Evolutionary conservation across 495 filamentous ascomycete genomes (phyloP).

Genomic region (Lentithecium fluviatile): DNA sequence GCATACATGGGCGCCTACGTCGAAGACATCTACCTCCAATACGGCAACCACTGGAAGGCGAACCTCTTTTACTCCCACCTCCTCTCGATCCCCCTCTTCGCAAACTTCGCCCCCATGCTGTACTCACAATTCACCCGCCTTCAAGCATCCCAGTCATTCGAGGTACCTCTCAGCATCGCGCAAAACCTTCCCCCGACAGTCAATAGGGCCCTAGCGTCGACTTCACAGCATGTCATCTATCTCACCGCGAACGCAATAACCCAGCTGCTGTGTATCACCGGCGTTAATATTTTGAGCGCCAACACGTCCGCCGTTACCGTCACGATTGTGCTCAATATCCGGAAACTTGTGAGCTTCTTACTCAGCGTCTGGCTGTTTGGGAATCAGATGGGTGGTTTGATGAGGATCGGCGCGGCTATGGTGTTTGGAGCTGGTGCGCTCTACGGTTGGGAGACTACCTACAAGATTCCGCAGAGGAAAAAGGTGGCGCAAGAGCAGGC

Average conservation of each 20-base stretch:
- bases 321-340: constrained; percentile 90
- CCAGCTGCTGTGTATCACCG: constrained; percentile 91
- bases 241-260: constrained; percentile 70
- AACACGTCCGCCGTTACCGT: constrained; percentile 88
- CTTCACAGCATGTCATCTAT: constrained; percentile 30
- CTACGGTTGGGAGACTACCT: constrained; percentile 72
- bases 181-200: constrained; percentile 7
- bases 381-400: constrained; percentile 70
- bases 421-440: constrained; percentile 86
- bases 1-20: constrained; percentile 95
- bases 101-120: constrained; percentile 51
- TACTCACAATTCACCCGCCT: constrained; percentile 51
- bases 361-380: constrained; percentile 93
- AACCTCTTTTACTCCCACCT: constrained; percentile 92
- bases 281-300: constrained; percentile 85
- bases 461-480: constrained; percentile 33
- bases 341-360: constrained; percentile 88
- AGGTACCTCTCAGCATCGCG: constrained; percentile 16
- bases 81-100: constrained; percentile 69
- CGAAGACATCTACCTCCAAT: constrained; percentile 78
- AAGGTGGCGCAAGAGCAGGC: constrained; percentile 8
- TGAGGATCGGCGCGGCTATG: constrained; percentile 74
- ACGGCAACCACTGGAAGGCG: constrained; percentile 91
- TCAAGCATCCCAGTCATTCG: constrained; percentile 42
- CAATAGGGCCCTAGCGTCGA: constrained; percentile 22